A percentile compares a stretch with the other conserved stretches of the same genome.
Evolutionary conservation across 1,139 yeast species (phyloP).

Genomic region (Hemisphaericaspora xylofermentans): DNA sequence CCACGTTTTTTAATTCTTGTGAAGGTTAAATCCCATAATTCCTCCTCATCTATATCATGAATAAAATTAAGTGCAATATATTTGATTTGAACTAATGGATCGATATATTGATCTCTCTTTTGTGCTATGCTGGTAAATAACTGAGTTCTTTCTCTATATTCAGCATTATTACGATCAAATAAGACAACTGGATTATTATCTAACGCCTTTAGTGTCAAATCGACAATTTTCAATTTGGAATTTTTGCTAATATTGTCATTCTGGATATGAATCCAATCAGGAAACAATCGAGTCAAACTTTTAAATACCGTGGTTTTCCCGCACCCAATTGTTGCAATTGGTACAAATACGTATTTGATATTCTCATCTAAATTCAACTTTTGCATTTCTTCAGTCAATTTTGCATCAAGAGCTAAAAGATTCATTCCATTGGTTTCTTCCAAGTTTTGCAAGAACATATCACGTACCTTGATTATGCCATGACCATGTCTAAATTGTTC

Average conservation of each 20-base stretch:
- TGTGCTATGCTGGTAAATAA: conserved; percentile 55
- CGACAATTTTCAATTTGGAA: conserved; percentile 52
- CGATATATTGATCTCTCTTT: conserved; percentile 35
- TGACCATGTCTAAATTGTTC: conserved; percentile 53
- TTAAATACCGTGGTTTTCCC: conserved; percentile 87
- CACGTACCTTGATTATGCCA: conserved; percentile 74
- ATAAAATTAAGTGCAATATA: conserved; percentile 72
- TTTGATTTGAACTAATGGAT: conserved; percentile 34
- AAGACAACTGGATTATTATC: conserved; percentile 51
- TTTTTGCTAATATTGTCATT: conserved; percentile 70
- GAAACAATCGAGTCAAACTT: conserved; percentile 55
- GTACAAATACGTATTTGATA: conserved; percentile 62
- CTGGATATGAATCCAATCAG: conserved; percentile 76
- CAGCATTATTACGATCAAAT: conserved; percentile 84
- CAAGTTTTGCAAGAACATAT: conserved; percentile 54
- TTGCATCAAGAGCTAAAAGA: conserved; percentile 25
- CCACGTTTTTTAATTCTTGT: conserved; percentile 69
- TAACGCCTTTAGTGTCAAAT: conserved; percentile 43
- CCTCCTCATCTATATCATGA: conserved; percentile 20
- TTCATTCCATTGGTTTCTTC: conserved; percentile 34
- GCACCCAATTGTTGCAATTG: conserved; percentile 90
- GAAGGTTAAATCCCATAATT: conserved; percentile 53
- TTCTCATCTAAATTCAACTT: conserved; percentile 12
- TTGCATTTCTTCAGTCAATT: conserved; percentile 15
- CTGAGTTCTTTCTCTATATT: conserved; percentile 64